These are phyloP conservation scores for Fusarium sp. DNA, from an alignment of 2,329 filamentous ascomycete genomes.

Conservation along the genomic window DNA sequence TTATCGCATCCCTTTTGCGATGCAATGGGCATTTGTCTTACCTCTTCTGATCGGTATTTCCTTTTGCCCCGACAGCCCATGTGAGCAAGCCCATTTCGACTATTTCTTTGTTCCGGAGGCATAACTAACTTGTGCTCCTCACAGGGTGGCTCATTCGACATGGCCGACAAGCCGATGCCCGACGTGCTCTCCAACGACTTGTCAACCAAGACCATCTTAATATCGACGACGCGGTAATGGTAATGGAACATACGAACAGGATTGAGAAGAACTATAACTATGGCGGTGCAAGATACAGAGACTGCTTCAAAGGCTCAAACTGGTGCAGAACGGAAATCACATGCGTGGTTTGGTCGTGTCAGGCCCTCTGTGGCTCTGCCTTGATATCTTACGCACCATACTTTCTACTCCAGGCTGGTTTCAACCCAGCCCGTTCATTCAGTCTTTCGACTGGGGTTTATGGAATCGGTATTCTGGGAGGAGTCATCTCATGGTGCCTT, in stretches of 20 bases:
- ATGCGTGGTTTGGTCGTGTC: slow-evolving; percentile 39
- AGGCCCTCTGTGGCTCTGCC: slow-evolving; percentile 34
- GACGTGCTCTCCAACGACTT: slow-evolving; percentile 50
- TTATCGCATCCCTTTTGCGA: slow-evolving; percentile 53
- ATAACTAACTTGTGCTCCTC: no score
- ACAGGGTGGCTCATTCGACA: slow-evolving; percentile 55
- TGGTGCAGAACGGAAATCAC: slow-evolving; percentile 44
- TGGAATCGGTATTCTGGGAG: slow-evolving; percentile 57
- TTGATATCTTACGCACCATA: slow-evolving; percentile 48
- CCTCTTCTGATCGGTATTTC: slow-evolving; percentile 53
- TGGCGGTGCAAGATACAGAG: slow-evolving; percentile 48
- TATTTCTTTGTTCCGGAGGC: no score
- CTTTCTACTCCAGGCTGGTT: slow-evolving; percentile 60
- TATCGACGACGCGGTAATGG: slow-evolving; percentile 59
- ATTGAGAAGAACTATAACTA: slow-evolving; percentile 56
- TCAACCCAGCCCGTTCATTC: slow-evolving; percentile 54
- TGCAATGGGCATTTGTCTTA: slow-evolving; percentile 58
- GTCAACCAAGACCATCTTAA: slow-evolving; percentile 41
- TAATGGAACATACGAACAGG: slow-evolving; percentile 58
- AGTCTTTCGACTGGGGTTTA: slow-evolving; percentile 57
- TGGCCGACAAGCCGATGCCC: slow-evolving; percentile 50
- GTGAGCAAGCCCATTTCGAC: not conserved
- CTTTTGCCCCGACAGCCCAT: slow-evolving; percentile 57
- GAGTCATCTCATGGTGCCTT: slow-evolving; percentile 57
- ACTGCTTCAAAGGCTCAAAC: slow-evolving; percentile 32